These are phyloP conservation scores for Penicillium sp. DNA, from an alignment of 2,329 filamentous ascomycete species.

Conservation along the genomic window DNA sequence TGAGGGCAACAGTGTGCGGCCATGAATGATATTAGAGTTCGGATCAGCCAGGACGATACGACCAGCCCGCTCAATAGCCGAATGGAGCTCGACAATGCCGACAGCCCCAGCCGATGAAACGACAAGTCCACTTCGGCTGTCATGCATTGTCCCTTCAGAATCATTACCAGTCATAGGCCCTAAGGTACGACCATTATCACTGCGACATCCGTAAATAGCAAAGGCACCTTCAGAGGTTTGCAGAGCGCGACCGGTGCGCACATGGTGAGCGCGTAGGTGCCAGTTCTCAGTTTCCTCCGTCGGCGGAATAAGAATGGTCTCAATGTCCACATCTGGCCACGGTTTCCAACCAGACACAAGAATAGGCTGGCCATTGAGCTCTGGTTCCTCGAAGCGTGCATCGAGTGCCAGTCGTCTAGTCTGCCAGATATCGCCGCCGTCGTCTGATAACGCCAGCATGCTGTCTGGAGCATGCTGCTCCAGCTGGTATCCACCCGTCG, in stretches of 20 bases:
- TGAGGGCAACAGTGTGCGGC: conserved; percentile 69
- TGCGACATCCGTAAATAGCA: conserved; percentile 63
- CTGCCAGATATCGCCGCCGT: conserved; percentile 77
- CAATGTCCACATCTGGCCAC: conserved; percentile 57
- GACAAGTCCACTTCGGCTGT: conserved; percentile 39
- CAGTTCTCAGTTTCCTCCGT: conserved; percentile 37
- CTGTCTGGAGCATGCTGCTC: conserved; percentile 76
- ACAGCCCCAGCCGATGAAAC: conserved; percentile 53
- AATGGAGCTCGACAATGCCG: conserved; percentile 50
- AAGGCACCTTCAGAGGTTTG: conserved; percentile 74
- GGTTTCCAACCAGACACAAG: conserved; percentile 70
- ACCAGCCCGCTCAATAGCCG: conserved; percentile 51
- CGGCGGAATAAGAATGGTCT: conserved; percentile 41
- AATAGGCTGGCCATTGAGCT: conserved; percentile 51
- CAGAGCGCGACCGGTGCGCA: conserved; percentile 54
- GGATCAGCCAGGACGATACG: conserved; percentile 73
- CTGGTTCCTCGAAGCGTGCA: conserved; percentile 59
- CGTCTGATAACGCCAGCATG: conserved; percentile 73
- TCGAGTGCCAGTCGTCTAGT: conserved; percentile 68
- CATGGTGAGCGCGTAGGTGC: conserved; percentile 41
- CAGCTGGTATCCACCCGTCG: conserved; percentile 71
- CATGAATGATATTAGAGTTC: conserved; percentile 74
- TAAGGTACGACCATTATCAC: conserved; percentile 60
- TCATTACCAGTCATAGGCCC: conserved; percentile 38
- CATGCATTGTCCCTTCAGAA: conserved; percentile 46